phyloP scores from a whole-genome alignment of 2,329 filamentous ascomycete species.

The Microdochium paspali region DNA sequence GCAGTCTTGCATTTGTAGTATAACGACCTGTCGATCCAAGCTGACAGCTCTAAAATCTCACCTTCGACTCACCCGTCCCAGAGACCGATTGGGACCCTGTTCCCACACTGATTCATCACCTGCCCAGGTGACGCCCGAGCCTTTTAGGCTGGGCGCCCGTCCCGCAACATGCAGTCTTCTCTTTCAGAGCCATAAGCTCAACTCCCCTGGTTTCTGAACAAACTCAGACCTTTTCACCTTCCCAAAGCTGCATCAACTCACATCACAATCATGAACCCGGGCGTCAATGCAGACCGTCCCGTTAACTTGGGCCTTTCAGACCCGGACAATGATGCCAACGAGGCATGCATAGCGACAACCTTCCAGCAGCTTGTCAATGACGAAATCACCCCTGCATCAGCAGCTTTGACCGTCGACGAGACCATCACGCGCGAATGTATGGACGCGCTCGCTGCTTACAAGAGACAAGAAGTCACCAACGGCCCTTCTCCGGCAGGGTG shows the following conservation, averaged over 20 bases:
- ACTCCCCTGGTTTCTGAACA: too few relatives aligned
- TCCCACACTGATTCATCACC: not conserved
- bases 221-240: not conserved
- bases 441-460: not conserved
- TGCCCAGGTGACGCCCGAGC: too few relatives aligned
- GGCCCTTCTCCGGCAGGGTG: not conserved
- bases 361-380: not conserved
- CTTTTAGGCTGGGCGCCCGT: too few relatives aligned
- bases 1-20: too few relatives aligned
- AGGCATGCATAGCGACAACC: not conserved
- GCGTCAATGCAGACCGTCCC: too few relatives aligned
- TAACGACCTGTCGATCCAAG: not conserved
- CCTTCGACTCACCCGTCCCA: not conserved
- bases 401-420: not conserved
- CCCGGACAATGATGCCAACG: slow-evolving; percentile 1
- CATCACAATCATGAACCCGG: not conserved
- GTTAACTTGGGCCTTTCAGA: not conserved
- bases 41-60: not conserved
- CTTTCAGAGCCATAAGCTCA: too few relatives aligned
- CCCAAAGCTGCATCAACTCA: not conserved
- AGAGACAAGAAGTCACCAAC: not conserved
- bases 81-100: not conserved
- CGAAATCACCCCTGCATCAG: not conserved
- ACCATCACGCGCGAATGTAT: not conserved
- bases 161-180: too few relatives aligned